Base-by-base conservation (phyloP, 2,329 filamentous ascomycete species). In the Cercospora sojina region DNA sequence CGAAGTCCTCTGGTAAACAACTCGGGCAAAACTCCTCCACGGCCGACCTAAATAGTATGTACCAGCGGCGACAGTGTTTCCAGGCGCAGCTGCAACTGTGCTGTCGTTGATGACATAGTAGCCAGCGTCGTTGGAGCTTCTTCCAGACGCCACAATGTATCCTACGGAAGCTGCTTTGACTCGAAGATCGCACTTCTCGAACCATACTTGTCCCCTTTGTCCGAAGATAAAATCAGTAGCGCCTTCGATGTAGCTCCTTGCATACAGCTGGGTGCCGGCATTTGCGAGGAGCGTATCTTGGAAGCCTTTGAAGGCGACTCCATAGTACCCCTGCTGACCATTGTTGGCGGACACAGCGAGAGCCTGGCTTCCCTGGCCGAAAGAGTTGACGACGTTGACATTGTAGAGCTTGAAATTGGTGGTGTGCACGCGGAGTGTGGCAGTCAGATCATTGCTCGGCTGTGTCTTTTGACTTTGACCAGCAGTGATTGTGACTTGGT, bases 171-270 rank as follows among this genome's bases (percentile, higher is more conserved):
- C 77, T 18, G 76, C 73, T 9, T 83, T 76, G 59, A 84, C 82
- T 49, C 80, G 77, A 68, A 87, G 83, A 53, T 82, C 80, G 65
- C 80, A 80, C 13, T 77, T 71, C 62, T 86, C 82, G 73, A 83
- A 84, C 85, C 83, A 88, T 56, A 81, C 79, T 61, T 77, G 74
- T 35, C 83, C 81, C 62, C 80, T 71, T 75, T 86, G 80, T 61
- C 87, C 83, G 73, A 88, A 89, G 70, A 87, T 85, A 73, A 87
- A 87, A 71, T 88, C 87, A 51, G 85, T 84, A 2, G 85, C 83
- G 29, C 86, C 86, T 56, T 84, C 81, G 67, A 88, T 87, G 66
- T 84, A 83, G 69, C 82, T 82, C 67, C 83, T 83, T 27, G 82
- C 84, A 72, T 86, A 88, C 38, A 87, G 73, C 71, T 88, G 83